Conservation (phyloP, 1,284 basidiomycete species). For the Pterula multifida region DNA sequence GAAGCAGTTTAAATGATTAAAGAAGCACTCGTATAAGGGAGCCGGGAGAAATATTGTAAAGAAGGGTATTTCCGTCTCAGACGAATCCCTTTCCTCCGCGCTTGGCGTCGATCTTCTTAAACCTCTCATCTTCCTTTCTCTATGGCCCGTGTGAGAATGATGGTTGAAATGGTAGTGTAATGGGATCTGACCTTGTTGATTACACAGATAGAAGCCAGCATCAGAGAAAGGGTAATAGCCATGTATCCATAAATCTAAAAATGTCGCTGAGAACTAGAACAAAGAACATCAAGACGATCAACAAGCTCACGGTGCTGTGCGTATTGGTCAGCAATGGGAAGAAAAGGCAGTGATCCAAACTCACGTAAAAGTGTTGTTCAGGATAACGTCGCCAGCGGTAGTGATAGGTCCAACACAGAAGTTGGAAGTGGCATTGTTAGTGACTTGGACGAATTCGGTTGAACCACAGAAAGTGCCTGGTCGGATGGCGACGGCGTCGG, state of each 20-base stretch:
- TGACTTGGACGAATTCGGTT: slow-evolving; percentile 34
- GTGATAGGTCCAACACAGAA: slow-evolving; percentile 64
- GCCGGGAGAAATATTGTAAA: too few relatives aligned
- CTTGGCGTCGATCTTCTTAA: slow-evolving; percentile 79
- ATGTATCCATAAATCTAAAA: slow-evolving; percentile 67
- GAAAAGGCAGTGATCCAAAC: slow-evolving; percentile 19
- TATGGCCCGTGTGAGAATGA: slow-evolving; percentile 19
- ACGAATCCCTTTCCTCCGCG: slow-evolving; percentile 76
- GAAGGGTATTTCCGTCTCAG: slow-evolving; percentile 25
- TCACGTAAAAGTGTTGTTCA: slow-evolving; percentile 76
- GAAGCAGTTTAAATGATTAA: too few relatives aligned
- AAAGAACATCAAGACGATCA: slow-evolving; percentile 11
- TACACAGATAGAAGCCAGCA: slow-evolving; percentile 71
- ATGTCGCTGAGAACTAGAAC: slow-evolving; percentile 1
- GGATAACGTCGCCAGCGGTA: slow-evolving; percentile 48
- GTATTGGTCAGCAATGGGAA: slow-evolving; percentile 6
- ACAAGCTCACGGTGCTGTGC: slow-evolving; percentile 24
- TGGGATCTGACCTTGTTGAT: slow-evolving; percentile 56
- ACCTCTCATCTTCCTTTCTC: slow-evolving; percentile 70
- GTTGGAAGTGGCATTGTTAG: slow-evolving; percentile 26
- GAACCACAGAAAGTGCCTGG: slow-evolving; percentile 48
- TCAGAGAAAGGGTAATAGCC: slow-evolving; percentile 60
- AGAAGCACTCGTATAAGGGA: too few relatives aligned
- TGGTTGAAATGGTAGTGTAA: neutral
- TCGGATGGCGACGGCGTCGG: slow-evolving; percentile 39